Conservation (phyloP, 2,329 filamentous ascomycete species). For the Microdochium paspali region DNA sequence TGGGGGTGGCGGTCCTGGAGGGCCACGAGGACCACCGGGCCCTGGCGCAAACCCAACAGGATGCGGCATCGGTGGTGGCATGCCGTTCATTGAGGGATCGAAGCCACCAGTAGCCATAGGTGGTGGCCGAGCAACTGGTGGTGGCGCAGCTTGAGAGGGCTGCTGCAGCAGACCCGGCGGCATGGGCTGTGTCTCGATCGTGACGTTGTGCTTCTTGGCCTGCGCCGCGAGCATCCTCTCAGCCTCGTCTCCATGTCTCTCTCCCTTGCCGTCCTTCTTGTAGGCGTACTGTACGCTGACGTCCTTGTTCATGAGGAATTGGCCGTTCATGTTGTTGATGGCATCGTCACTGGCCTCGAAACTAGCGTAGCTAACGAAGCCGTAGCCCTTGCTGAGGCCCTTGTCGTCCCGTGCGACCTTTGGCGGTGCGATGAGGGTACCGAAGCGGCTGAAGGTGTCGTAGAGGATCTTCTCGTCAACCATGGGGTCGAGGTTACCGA, state of each 20-base stretch:
- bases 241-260: conserved; percentile 88
- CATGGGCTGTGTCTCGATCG: conserved; percentile 67
- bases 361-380: conserved; percentile 85
- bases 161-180: conserved; percentile 60
- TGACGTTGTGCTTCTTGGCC: conserved; percentile 89
- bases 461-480: conserved; percentile 94
- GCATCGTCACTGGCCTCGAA: conserved; percentile 93
- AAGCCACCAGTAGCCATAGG: conserved; percentile 15
- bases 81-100: conserved; percentile 9
- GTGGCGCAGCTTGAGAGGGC: conserved; percentile 15
- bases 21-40: conserved; percentile 15
- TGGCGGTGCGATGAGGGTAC: conserved; percentile 70
- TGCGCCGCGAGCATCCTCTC: conserved; percentile 86
- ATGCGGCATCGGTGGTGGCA: conserved; percentile 26
- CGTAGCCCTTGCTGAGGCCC: conserved; percentile 87
- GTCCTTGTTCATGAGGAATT: conserved; percentile 96
- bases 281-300: conserved; percentile 96
- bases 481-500: conserved; percentile 90
- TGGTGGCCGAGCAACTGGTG: conserved; percentile 12
- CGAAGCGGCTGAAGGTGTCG: conserved; percentile 89
- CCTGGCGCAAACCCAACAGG: conserved; percentile 22
- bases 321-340: conserved; percentile 85
- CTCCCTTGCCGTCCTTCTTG: conserved; percentile 98
- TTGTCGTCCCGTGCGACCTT: conserved; percentile 89
- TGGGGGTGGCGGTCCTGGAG: conserved; percentile 15